phyloP scores from a whole-genome alignment of 176 grass and related monocot genomes.

The Avena atlantica region DNA sequence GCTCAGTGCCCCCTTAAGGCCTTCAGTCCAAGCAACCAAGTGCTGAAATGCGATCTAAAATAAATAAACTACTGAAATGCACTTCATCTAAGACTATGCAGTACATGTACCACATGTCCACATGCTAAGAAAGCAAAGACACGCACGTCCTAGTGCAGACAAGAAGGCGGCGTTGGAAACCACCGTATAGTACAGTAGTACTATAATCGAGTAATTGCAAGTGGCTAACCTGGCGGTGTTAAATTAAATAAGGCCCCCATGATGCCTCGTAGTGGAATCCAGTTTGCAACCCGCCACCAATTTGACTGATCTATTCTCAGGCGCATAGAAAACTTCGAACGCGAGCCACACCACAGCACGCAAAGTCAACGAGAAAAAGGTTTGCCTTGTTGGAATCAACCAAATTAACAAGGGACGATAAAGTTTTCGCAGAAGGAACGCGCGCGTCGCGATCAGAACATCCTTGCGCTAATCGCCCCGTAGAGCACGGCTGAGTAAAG shows the following conservation, averaged over 20 bases:
- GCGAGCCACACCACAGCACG: background rate
- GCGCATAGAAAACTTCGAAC: constrained; percentile 9
- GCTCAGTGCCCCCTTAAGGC: background rate
- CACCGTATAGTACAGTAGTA: background rate
- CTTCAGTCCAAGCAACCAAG: background rate
- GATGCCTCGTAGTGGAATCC: constrained; percentile 29
- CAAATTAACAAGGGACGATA: background rate
- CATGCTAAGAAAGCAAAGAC: background rate
- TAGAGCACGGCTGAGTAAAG: background rate
- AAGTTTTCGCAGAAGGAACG: background rate
- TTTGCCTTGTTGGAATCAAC: constrained; percentile 29
- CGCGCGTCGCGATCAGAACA: constrained; percentile 19
- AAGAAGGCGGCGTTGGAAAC: background rate
- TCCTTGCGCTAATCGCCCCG: constrained; percentile 28
- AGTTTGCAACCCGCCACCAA: constrained; percentile 11
- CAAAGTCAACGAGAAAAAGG: constrained; percentile 32
- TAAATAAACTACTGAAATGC: background rate
- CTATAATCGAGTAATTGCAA: constrained; percentile 8
- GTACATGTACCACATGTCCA: background rate
- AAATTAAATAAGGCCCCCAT: background rate
- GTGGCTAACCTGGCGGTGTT: background rate
- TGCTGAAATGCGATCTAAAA: background rate
- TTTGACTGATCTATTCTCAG: constrained; percentile 6
- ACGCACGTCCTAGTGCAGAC: background rate
- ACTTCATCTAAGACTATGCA: background rate